phyloP scores from a whole-genome alignment of 176 grass and related monocot species.

The Urochloa ruziziensis region DNA sequence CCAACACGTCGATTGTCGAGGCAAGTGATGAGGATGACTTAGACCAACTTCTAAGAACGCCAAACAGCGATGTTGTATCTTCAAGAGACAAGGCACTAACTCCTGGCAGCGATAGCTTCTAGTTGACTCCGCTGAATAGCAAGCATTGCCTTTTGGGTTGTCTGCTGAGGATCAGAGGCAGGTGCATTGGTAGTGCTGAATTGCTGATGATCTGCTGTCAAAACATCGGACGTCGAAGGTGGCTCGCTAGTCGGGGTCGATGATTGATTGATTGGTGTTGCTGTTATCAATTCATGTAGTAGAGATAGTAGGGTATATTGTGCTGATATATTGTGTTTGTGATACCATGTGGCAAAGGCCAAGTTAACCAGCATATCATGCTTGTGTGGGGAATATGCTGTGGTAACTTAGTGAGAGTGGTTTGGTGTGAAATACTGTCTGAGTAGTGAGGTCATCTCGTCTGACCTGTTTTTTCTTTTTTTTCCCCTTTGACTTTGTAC shows the following conservation, averaged over 20 bases:
- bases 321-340: conserved; percentile 28
- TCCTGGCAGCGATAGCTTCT: conserved; percentile 46
- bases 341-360: conserved; percentile 38
- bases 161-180: not conserved
- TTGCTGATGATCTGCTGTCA: not conserved
- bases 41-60: conserved; percentile 64
- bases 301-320: conserved; percentile 12
- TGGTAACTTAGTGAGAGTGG: conserved; percentile 8
- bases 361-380: conserved; percentile 36
- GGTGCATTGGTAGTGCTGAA: not conserved
- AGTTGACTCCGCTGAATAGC: conserved; percentile 9
- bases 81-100: conserved; percentile 57
- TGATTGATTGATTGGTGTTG: conserved; percentile 19
- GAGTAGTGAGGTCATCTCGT: not conserved
- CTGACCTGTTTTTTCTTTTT: not conserved
- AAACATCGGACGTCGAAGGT: not conserved
- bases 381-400: not conserved
- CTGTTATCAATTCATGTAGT: conserved; percentile 1
- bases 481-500: conserved; percentile 10
- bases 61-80: conserved; percentile 59
- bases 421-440: not conserved
- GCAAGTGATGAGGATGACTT: conserved; percentile 49
- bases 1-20: conserved; percentile 49
- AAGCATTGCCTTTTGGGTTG: not conserved
- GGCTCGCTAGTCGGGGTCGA: not conserved